Conservation (phyloP, 768 basidiomycete genomes). For the Filobasidium floriforme region DNA sequence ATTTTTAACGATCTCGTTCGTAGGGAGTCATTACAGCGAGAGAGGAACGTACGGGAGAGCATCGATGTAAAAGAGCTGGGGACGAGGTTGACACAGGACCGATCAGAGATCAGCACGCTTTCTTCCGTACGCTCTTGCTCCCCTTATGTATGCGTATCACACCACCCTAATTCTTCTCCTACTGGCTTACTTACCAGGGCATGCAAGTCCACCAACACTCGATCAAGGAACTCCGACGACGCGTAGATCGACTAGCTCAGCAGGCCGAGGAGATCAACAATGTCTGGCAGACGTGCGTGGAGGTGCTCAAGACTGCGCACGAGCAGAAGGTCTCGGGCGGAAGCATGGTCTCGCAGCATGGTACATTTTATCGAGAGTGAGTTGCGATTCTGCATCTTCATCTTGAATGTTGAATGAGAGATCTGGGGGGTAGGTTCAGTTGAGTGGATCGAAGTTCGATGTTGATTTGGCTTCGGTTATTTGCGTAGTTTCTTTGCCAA, state of each 20-base stretch:
- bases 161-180: not conserved
- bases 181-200: not conserved
- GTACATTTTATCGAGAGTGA: constrained; percentile 16
- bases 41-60: constrained; percentile 12
- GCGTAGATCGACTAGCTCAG: constrained; percentile 11
- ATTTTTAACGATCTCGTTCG: not conserved
- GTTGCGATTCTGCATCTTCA: not conserved
- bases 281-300: constrained; percentile 17
- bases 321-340: constrained; percentile 12
- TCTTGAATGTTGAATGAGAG: too few species aligned
- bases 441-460: too few species aligned
- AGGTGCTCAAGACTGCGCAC: constrained; percentile 15
- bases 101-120: constrained; percentile 13
- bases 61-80: constrained; percentile 19
- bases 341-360: constrained; percentile 13
- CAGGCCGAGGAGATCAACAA: constrained; percentile 10
- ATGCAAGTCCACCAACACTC: constrained; percentile 21
- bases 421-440: too few species aligned
- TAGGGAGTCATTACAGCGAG: constrained; percentile 14
- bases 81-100: constrained; percentile 12
- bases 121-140: not conserved
- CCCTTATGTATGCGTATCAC: not conserved
- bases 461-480: not conserved
- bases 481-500: constrained; percentile 16
- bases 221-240: constrained; percentile 12